Evolutionary conservation across 441 rosid genomes (phyloP), one percentile per base, ranked within the genome.

Genomic region (Biscutella laevigata): DNA sequence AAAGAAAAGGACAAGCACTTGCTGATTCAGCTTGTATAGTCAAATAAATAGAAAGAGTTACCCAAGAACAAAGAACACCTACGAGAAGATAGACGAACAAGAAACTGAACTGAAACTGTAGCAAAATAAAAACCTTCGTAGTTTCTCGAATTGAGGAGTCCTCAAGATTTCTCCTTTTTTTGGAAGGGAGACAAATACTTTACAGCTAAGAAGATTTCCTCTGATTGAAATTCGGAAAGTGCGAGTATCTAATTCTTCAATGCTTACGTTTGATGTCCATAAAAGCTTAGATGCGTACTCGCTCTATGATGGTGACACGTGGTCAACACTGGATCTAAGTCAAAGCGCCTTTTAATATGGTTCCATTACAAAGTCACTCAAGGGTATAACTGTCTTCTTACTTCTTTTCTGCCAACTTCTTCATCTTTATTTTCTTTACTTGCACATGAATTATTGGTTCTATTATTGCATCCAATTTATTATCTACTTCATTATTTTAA

Each of bases 201-300:
- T 24, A 55, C 62, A 63, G 62, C 68, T 55, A n/a, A n/a, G n/a
- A 38, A 56, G 43, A 63, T 62, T 57, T 61, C 16, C 26, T 24
- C 28, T 39, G 51, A 47, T 6, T n/a, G 13, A 14, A 35, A 21
- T 51, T 29, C 2, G 39, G 55, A 38, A 57, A 42, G 65, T 58
- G 55, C 49, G 70, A 58, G 65, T 65, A 66, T 58, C 43, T 58
- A 51, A 51, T 58, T 59, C 56, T 57, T 39, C 22, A 34, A 26
- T 22, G 37, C 62, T 32, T 40, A 32, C 36, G 51, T 48, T 38
- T 3, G 6, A 58, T 16, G 8, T 35, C 36, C 10, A 3, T 1
- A 12, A 52, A 40, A 12, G 25, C 9, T 20, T 38, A 7, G 4
- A 19, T 20, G 12, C 14, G 42, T 57, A 65, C 64, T 58, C 70